Evolutionary conservation across 345 rosid genomes (phyloP), one percentile per base, ranked within the genome.

Genomic region (Hirschfeldia incana): DNA sequence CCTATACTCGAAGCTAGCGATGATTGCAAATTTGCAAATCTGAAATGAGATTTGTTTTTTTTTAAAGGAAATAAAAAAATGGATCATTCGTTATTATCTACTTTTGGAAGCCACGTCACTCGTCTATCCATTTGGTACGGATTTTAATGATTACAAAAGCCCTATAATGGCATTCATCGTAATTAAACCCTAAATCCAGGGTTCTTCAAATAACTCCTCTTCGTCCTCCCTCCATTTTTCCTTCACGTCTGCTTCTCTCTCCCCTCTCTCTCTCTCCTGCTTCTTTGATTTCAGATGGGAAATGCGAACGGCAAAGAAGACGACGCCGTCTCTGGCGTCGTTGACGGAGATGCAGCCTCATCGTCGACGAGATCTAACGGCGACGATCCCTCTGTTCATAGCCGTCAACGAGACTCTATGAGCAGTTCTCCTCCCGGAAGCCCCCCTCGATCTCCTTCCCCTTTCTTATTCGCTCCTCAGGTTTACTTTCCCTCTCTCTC

Each of bases 241-340:
- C 94, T 66, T 69, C 80, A 70, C 74, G 75, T 73, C 78, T 79
- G 70, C 0, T 33, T 70, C 75, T 68, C 65, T 73, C 58, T 73
- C 75, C 21, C 34, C 65, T 66, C 69, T 78, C 71, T 32, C 39
- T 55, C 57, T 69, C 75, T 46, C 70, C 37, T 33, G 29, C 65
- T 58, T 65, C 67, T 67, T 16, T 74, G 78, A 79, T 79, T 70
- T 65, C 74, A 32, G 70, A 94, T 94, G 98, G 97, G 98, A 16
- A 94, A 94, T 84, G 91, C 88, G 8, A 92, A 83, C 77, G 98
- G 90, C 10, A 88, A 88, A 81, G 94, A 86, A 74, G 84, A 82
- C 29, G 75, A 60, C 69, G 67, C 55, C 60, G 76, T 69, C 32
- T 21, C 42, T 77, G 27, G 27, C 59, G 81, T 12, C 59, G 81